Conservation (phyloP, 2,329 filamentous ascomycete species). For the Colletotrichum neosansevieriae region DNA sequence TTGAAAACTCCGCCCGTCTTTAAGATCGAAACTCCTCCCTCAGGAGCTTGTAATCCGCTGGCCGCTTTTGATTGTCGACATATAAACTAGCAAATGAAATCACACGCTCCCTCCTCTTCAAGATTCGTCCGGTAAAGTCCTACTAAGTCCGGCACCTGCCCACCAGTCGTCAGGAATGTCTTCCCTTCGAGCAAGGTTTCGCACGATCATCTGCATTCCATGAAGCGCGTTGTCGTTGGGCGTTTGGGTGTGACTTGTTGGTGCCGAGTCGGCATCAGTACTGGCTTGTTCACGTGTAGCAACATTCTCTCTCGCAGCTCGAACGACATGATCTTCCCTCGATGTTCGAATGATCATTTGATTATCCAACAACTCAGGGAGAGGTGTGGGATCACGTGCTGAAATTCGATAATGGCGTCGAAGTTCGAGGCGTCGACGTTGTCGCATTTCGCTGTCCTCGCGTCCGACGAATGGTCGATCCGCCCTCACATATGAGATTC, state of each 20-base stretch:
- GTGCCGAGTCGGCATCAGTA: conserved; percentile 29
- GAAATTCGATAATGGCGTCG: conserved; percentile 30
- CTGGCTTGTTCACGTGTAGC: conserved; percentile 21
- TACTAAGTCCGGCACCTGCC: conserved; percentile 76
- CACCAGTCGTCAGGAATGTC: conserved; percentile 89
- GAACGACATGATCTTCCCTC: conserved; percentile 23
- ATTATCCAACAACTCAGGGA: conserved; percentile 24
- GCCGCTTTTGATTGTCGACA: conserved; percentile 6
- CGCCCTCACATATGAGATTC: conserved; percentile 33
- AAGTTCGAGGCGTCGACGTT: conserved; percentile 32
- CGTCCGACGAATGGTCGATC: conserved; percentile 11
- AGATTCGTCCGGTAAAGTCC: conserved; percentile 62
- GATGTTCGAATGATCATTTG: conserved; percentile 20
- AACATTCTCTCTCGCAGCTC: conserved; percentile 29
- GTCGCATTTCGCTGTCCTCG: conserved; percentile 30
- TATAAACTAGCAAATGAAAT: background rate
- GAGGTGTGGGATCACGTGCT: conserved; percentile 24
- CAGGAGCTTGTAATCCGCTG: background rate
- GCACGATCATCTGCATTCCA: conserved; percentile 79
- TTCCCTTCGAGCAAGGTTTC: conserved; percentile 75
- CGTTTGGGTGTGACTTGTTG: conserved; percentile 36
- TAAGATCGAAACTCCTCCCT: background rate
- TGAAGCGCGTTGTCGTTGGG: conserved; percentile 57
- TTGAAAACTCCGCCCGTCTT: conserved; percentile 12
- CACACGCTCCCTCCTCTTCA: conserved; percentile 10